A percentile compares a stretch with the other conserved stretches of the same genome.
Conservation (phyloP, 805 yeast species). For the Schwanniomyces vanrijiae region DNA sequence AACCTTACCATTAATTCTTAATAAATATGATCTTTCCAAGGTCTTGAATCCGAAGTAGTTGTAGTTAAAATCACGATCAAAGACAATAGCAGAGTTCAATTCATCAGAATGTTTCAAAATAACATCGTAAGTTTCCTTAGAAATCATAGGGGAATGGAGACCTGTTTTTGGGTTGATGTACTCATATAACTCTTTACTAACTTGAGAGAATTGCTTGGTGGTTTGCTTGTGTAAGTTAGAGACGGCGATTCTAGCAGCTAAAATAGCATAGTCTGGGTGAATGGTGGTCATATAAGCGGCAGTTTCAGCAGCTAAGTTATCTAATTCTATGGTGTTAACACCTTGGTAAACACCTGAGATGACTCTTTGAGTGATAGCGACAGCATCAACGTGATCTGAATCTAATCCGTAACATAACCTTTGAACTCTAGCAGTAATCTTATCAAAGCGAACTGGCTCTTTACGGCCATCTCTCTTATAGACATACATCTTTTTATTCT, state of each 20-base stretch:
- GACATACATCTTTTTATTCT: constrained; percentile 62
- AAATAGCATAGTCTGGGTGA: constrained; percentile 95
- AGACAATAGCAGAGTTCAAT: constrained; percentile 46
- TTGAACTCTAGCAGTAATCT: constrained; percentile 89
- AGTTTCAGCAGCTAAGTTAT: constrained; percentile 83
- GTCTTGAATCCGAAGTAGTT: constrained; percentile 65
- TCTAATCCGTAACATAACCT: constrained; percentile 94
- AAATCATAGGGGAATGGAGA: constrained; percentile 48
- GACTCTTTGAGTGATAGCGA: constrained; percentile 92
- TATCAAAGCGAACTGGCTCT: constrained; percentile 94
- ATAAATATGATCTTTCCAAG: constrained; percentile 56
- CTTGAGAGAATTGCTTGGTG: constrained; percentile 79
- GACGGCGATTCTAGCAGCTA: constrained; percentile 95
- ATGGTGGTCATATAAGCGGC: constrained; percentile 97
- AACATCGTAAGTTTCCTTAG: constrained; percentile 39
- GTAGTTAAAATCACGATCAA: constrained; percentile 52
- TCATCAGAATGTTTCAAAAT: constrained; percentile 39
- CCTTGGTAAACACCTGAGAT: constrained; percentile 97
- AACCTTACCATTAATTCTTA: constrained; percentile 54
- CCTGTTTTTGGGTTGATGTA: constrained; percentile 82
- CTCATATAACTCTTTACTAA: constrained; percentile 66
- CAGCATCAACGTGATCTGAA: constrained; percentile 89
- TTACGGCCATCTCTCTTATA: constrained; percentile 90
- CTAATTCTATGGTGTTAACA: constrained; percentile 83
- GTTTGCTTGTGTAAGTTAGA: constrained; percentile 95